phyloP scores from a whole-genome alignment of 2,329 filamentous ascomycete species.

The Geosmithia putterillii region DNA sequence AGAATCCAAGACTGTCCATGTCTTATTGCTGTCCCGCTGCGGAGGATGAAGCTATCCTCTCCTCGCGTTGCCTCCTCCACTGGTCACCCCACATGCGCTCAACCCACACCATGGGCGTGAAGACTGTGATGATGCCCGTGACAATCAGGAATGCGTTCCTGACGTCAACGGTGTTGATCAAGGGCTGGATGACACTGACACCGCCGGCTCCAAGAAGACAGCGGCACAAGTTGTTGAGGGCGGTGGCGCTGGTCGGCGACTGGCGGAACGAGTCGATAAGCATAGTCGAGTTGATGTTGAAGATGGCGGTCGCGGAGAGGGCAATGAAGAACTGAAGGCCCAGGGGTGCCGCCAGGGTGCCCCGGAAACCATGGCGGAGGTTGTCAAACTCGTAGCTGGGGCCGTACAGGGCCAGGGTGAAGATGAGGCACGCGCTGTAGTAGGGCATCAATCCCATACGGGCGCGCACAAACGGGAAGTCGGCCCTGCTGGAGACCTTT shows the following conservation, averaged over 20 bases:
- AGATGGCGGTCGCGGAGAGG: conserved; percentile 20
- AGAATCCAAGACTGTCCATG: no score
- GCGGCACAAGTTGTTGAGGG: conserved; percentile 19
- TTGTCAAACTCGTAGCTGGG: conserved; percentile 7
- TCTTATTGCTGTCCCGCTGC: background rate
- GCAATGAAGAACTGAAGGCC: conserved; percentile 20
- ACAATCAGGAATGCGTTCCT: conserved; percentile 1
- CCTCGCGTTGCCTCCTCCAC: conserved; percentile 2
- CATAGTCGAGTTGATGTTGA: conserved; percentile 19
- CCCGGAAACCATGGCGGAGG: conserved; percentile 1
- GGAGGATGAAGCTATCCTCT: background rate
- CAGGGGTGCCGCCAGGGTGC: conserved; percentile 12
- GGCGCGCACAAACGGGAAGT: conserved; percentile 28
- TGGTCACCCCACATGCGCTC: conserved; percentile 2
- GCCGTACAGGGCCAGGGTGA: conserved; percentile 21
- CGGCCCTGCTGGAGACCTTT: conserved; percentile 5
- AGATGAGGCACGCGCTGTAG: conserved; percentile 22
- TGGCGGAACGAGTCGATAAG: conserved; percentile 18
- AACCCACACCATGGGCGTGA: conserved; percentile 2
- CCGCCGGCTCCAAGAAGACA: conserved; percentile 15
- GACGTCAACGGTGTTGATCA: conserved; percentile 3
- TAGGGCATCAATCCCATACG: conserved; percentile 25
- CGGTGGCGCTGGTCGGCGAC: conserved; percentile 16
- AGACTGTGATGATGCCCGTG: background rate
- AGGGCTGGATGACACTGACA: conserved; percentile 7